Base-by-base conservation (phyloP, 2,329 filamentous ascomycete genomes). In the Samsoniella hepiali region DNA sequence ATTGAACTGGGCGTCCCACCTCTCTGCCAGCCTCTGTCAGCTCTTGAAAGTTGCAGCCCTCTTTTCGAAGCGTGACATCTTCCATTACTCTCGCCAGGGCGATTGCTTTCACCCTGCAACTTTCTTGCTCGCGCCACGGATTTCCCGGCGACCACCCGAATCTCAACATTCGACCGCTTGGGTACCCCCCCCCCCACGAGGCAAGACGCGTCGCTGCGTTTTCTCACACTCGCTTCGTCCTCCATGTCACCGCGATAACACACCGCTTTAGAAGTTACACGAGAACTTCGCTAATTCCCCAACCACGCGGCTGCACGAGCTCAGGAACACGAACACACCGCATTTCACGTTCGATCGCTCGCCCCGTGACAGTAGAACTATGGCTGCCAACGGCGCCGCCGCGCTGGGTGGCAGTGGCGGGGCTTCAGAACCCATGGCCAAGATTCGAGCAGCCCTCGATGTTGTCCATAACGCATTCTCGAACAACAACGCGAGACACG, bases 401-500 rank as follows among this genome's bases (percentile, higher is more conserved):
- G 71, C 72, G 62, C 38, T 63, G 38, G 56, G 56, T 59, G 71
- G 70, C 64, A 75, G 76, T 69, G 75, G 75, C 67, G 73, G 75
- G 66, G 75, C 73, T 67, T 73, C 76, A 65, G 77, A 77, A 40
- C 74, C 84, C 59, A 81, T 92, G 58, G 78, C 84, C 58, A 86
- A 85, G 73, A 95, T 98, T 68, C 86, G 92, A 72, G 85, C 91
- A 71, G 95, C 95, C 47, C 87, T 99, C 69, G 87, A 95, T 70
- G 85, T 96, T 69, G 91, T 97, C 65, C 94, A 98, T 79, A 89
- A 86, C 72, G 86, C 93, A 11, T 84, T 87, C 65, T 94, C 93
- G 47, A 83, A 87, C 67, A 97, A 97, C 76, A 84, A 91, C 67
- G 82, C 89, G 61, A 91, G 95, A 67, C 85, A 90, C 73, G 85